Evolutionary conservation across 2,329 filamentous ascomycete species (phyloP).

Genomic region (Setomelanomma holmii): DNA sequence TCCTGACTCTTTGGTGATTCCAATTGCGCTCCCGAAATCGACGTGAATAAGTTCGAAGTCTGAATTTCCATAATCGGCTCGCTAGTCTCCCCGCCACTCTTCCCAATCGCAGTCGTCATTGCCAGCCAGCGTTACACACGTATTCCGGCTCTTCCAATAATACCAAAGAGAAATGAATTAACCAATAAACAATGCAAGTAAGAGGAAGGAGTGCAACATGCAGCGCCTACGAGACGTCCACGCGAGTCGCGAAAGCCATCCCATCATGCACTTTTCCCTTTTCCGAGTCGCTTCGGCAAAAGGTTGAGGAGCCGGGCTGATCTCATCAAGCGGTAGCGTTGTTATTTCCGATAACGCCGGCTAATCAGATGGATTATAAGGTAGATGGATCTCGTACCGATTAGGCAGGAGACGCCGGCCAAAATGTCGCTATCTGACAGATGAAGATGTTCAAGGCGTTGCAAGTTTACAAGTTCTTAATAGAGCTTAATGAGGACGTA

Average conservation of each 20-base stretch:
- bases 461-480: no score
- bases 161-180: no score
- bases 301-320: background rate
- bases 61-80: background rate
- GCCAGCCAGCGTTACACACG: background rate
- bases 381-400: background rate
- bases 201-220: background rate
- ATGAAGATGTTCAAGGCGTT: no score
- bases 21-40: background rate
- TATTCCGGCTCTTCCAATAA: no score
- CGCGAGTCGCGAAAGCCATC: background rate
- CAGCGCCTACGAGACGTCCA: background rate
- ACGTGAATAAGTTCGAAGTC: background rate
- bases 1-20: background rate
- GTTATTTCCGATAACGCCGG: constrained; percentile 2
- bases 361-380: background rate
- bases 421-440: no score
- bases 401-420: no score
- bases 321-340: background rate
- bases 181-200: background rate
- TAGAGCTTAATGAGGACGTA: no score
- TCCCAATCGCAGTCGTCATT: background rate
- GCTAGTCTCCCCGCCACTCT: background rate
- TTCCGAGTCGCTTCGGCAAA: constrained; percentile 1
- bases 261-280: constrained; percentile 6